Percentiles rank a stretch among this genome's conserved stretches.
These are phyloP conservation scores for Sarcomyxa edulis DNA, from an alignment of 768 basidiomycete genomes.

Conservation along the genomic window DNA sequence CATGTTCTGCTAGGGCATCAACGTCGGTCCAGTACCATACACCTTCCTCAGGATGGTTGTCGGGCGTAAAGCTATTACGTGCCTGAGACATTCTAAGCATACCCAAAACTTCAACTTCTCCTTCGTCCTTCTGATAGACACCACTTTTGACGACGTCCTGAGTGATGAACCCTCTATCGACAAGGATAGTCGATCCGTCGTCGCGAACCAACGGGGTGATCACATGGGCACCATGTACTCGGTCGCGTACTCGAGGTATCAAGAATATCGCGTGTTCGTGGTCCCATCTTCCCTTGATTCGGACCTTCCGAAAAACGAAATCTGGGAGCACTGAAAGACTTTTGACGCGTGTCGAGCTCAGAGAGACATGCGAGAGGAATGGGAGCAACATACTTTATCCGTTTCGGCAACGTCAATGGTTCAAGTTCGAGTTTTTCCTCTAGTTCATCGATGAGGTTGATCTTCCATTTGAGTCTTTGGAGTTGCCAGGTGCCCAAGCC, in stretches of 20 bases:
- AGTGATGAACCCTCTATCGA: constrained; percentile 91
- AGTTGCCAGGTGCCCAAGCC: constrained; percentile 93
- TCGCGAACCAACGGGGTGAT: constrained; percentile 81
- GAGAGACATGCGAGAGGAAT: constrained; percentile 11
- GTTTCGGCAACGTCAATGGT: constrained; percentile 73
- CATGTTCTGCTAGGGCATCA: constrained; percentile 69
- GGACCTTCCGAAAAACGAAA: constrained; percentile 84
- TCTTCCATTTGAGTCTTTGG: constrained; percentile 90
- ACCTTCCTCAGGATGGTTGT: constrained; percentile 73
- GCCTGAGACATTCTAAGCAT: constrained; percentile 79
- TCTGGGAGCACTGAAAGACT: constrained; percentile 76
- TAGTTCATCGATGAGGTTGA: constrained; percentile 87
- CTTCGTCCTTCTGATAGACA: constrained; percentile 32
- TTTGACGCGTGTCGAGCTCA: constrained; percentile 19
- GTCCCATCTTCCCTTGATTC: constrained; percentile 74
- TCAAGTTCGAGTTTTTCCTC: constrained; percentile 82
- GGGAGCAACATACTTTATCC: constrained; percentile 69
- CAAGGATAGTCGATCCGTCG: constrained; percentile 79
- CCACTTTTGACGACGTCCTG: constrained; percentile 31
- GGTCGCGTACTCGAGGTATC: constrained; percentile 83
- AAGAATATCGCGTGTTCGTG: constrained; percentile 74
- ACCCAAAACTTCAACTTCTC: constrained; percentile 71
- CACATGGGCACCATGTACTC: constrained; percentile 82
- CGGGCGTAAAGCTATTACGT: constrained; percentile 81
- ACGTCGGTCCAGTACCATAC: constrained; percentile 95